These are phyloP conservation scores for Neurospora africana DNA, from an alignment of 495 filamentous ascomycete species.

Conservation along the genomic window DNA sequence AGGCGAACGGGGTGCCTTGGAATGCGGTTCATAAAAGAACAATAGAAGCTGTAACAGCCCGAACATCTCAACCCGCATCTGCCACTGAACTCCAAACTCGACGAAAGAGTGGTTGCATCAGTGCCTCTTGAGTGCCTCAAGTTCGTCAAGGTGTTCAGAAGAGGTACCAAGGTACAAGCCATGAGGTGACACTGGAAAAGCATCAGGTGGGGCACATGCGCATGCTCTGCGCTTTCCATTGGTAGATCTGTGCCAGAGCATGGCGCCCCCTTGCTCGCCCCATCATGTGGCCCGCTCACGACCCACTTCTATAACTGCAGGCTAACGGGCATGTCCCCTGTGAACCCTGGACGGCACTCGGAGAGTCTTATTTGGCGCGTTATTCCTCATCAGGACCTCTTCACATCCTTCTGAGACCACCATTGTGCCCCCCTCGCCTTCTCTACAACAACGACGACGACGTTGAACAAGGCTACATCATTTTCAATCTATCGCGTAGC, in stretches of 20 bases:
- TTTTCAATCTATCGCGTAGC: not conserved
- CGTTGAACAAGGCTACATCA: not conserved
- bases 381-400: slow-evolving; percentile 13
- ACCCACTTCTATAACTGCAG: slow-evolving; percentile 2
- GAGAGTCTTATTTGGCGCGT: slow-evolving; percentile 27
- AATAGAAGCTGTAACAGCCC: not conserved
- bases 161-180: not conserved
- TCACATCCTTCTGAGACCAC: slow-evolving; percentile 6
- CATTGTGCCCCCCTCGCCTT: slow-evolving; percentile 6
- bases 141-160: not conserved
- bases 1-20: not conserved
- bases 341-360: slow-evolving; percentile 2
- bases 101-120: not conserved
- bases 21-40: not conserved
- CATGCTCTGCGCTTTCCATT: not conserved
- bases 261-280: slow-evolving; percentile 6
- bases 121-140: not conserved
- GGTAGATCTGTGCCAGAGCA: not conserved
- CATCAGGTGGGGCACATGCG: not conserved
- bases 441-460: not conserved
- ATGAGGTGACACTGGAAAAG: not conserved
- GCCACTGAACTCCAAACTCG: not conserved
- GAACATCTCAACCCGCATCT: not conserved
- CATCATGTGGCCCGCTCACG: slow-evolving; percentile 24
- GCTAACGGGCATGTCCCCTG: slow-evolving; percentile 11